Percentiles rank a stretch among this genome's conserved stretches.
These are phyloP conservation scores for Selenicereus undatus DNA, from an alignment of 148 eudicot genomes.

Conservation along the genomic window DNA sequence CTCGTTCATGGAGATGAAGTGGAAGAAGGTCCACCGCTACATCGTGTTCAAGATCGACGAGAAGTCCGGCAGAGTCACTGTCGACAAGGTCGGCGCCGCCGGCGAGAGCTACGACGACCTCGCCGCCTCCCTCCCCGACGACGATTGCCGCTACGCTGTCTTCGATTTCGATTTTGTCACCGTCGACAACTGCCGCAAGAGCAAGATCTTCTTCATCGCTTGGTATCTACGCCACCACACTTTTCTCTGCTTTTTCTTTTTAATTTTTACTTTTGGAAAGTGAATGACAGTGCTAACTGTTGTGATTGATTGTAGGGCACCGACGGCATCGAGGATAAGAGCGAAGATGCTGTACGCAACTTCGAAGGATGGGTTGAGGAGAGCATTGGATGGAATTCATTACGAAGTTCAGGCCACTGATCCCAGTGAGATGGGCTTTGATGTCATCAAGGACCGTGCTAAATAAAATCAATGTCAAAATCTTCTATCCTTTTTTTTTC, in stretches of 20 bases:
- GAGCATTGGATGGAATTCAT: conserved; percentile 82
- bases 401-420: conserved; percentile 94
- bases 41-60: conserved; percentile 93
- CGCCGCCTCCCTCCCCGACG: conserved; percentile 73
- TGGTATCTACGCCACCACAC: conserved; percentile 46
- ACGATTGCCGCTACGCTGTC: conserved; percentile 89
- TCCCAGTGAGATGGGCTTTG: conserved; percentile 91
- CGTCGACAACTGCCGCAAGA: conserved; percentile 82
- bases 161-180: conserved; percentile 90
- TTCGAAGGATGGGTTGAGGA: conserved; percentile 83
- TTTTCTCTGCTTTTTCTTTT: not conserved
- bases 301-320: conserved; percentile 51
- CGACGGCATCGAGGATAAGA: conserved; percentile 81
- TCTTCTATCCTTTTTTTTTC: not conserved
- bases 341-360: conserved; percentile 91
- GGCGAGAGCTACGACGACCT: conserved; percentile 71
- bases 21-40: conserved; percentile 90
- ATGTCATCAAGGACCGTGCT: conserved; percentile 76
- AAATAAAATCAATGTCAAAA: conserved; percentile 28
- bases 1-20: conserved; percentile 97
- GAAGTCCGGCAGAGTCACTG: conserved; percentile 55
- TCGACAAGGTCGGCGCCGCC: conserved; percentile 80
- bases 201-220: conserved; percentile 99
- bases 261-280: not conserved
- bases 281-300: not conserved